Base-by-base conservation (phyloP, 768 basidiomycete genomes). In the Lentinula aciculospora region DNA sequence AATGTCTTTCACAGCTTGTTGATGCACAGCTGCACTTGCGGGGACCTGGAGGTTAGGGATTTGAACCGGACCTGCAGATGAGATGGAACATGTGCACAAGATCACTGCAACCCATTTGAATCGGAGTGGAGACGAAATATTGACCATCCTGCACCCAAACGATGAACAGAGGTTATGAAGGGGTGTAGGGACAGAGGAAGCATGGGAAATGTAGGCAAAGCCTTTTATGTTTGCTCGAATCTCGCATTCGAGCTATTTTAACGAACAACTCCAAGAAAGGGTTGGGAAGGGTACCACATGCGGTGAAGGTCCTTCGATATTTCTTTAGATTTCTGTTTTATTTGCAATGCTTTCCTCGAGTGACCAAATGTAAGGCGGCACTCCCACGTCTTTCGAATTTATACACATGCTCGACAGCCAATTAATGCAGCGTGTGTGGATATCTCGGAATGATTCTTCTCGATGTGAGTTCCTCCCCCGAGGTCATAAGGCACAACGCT, bases 41-140 rank as follows among this genome's bases (percentile, higher is more conserved):
- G 81, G 81, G 7, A 81, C 66, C 6, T 58, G 53, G 25, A 82
- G 58, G 44, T 65, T 64, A 2, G 69, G 61, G 4, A 68, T 61
- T 63, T 82, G 81, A 3, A 82, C 76, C 3, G 62, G 50, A 37
- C 40, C 58, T 36, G 53, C 50, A 15, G 7, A 23, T 23, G 54
- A 44, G n/a, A 19, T 3, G 28, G 54, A 29, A 21, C 27, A 45
- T 9, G 9, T 44, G 15, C 28, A 56, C 5, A 56, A 23, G 19
- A 42, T 9, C 10, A 56, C n/a, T n/a, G n/a, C 19, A 23, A 15
- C 10, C 53, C 36, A 42, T 27, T 6, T 25, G 3, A 28, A 54
- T n/a, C n/a, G n/a, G n/a, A n/a, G n/a, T 17, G 54, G 28, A 8
- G 17, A n/a, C n/a, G 15, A 42, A 4, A 56, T 45, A 2, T 42